Base-by-base conservation (phyloP, 1,284 basidiomycete species). In the Porogramme epimiltina region DNA sequence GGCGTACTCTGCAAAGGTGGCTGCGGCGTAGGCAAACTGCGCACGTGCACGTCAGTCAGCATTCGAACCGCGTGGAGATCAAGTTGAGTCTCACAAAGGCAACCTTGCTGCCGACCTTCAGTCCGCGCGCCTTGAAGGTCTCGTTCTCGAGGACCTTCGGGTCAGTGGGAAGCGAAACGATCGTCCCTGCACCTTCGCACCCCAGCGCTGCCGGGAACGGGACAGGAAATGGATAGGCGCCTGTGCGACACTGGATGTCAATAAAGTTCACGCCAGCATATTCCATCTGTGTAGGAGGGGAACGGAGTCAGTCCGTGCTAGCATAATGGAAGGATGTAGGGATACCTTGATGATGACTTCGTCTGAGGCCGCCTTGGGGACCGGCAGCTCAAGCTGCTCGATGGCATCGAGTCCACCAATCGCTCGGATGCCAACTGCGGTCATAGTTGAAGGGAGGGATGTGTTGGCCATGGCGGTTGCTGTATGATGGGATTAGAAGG, bases 241-340 rank as follows among this genome's bases (percentile, higher is more conserved):
- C 87, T 56, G 74, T 68, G 47, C 83, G 72, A 62, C 76, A 81
- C 66, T 90, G 90, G 5, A 86, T 91, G 69, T 95, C 93, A 66
- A 95, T 91, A 70, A 87, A 93, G 70, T 94, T 94, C 56, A 93
- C 79, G 13, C 92, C 92, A 2, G 77, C 71, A 56, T 85, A 87
- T 60, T 85, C 75, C 24, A 80, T 71, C 82, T 84, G 55, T 22
- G 36, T 25, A n/a, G 19, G 25, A 23, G 18, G 10, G 19, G 40
- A 18, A 18, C 3, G 36, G 20, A 34, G 13, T 31, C 13, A 13
- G 28, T 31, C 8, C 13, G 28, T 8, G 11, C 11, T n/a, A 18
- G 22, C n/a, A 4, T 13, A 13, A 16, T 2, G 16, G 22, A 19
- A 9, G 15, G 8, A 19, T 20, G 3, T 9, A 4, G n/a, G 8